A percentile compares a stretch with the other conserved stretches of the same genome.
These are phyloP conservation scores for Plantago major DNA, from an alignment of 257 asterid species.

Conservation along the genomic window DNA sequence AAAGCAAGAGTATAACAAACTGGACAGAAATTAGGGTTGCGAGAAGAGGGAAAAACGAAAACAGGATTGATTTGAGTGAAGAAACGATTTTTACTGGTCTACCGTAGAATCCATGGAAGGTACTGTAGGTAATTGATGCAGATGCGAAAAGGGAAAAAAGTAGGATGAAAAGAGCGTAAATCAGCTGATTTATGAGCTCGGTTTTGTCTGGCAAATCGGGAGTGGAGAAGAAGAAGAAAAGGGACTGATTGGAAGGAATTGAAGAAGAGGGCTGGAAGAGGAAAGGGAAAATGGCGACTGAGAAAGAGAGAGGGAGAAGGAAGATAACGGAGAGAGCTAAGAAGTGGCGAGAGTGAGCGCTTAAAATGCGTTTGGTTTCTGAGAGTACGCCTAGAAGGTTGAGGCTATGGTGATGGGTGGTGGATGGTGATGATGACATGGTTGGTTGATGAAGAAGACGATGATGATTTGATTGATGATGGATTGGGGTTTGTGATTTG, in stretches of 20 bases:
- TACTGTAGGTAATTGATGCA: conserved; percentile 49
- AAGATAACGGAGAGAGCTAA: conserved; percentile 53
- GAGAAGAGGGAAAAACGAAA: conserved; percentile 41
- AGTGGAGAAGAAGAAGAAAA: conserved; percentile 23
- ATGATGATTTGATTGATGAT: not conserved
- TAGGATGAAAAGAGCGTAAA: conserved; percentile 23
- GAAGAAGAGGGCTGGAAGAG: conserved; percentile 26
- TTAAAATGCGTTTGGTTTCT: conserved; percentile 54
- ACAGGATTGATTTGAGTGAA: conserved; percentile 43
- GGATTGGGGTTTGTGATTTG: too few species aligned
- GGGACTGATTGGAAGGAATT: conserved; percentile 17
- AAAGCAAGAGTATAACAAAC: conserved; percentile 13
- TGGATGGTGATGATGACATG: conserved; percentile 28
- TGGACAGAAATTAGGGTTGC: conserved; percentile 21
- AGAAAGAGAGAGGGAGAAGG: conserved; percentile 56
- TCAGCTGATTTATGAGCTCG: conserved; percentile 21
- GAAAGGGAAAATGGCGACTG: conserved; percentile 41
- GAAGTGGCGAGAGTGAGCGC: conserved; percentile 61
- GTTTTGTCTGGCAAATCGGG: conserved; percentile 20
- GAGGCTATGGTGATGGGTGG: conserved; percentile 20
- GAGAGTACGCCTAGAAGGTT: conserved; percentile 52
- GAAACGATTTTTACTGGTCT: conserved; percentile 41
- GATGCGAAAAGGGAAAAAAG: conserved; percentile 34
- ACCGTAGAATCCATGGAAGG: conserved; percentile 51
- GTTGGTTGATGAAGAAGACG: conserved; percentile 15